Percentiles rank a stretch among this genome's conserved stretches.
phyloP scores from a whole-genome alignment of 2,329 filamentous ascomycete species.

The Cercospora sp. region DNA sequence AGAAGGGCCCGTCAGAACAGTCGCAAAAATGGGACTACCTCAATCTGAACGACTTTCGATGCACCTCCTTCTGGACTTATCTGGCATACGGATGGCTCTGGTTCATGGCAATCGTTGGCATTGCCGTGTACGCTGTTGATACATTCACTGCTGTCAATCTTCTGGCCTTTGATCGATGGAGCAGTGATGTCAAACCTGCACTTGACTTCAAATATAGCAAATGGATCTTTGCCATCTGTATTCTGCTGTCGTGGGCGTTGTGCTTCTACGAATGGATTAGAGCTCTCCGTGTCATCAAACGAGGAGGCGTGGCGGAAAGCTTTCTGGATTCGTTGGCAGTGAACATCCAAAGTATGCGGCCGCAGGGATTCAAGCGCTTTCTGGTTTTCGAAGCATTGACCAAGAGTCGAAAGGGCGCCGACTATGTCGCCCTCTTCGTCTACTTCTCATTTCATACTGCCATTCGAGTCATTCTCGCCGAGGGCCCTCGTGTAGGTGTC shows the following conservation, averaged over 20 bases:
- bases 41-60: slow-evolving; percentile 73
- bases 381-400: slow-evolving; percentile 90
- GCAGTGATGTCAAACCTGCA: slow-evolving; percentile 74
- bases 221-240: slow-evolving; percentile 93
- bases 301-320: slow-evolving; percentile 84
- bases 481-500: slow-evolving; percentile 86
- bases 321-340: slow-evolving; percentile 88
- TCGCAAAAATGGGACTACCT: slow-evolving; percentile 83
- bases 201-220: slow-evolving; percentile 78
- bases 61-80: slow-evolving; percentile 71
- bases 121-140: slow-evolving; percentile 85
- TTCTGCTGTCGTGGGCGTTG: slow-evolving; percentile 85
- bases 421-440: slow-evolving; percentile 87
- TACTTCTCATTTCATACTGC: slow-evolving; percentile 85
- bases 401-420: slow-evolving; percentile 84
- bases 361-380: slow-evolving; percentile 83
- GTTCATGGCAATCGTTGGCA: slow-evolving; percentile 73
- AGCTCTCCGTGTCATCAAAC: slow-evolving; percentile 75
- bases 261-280: slow-evolving; percentile 76
- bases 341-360: slow-evolving; percentile 77
- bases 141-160: slow-evolving; percentile 92
- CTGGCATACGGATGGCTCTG: slow-evolving; percentile 85
- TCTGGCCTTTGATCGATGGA: slow-evolving; percentile 85
- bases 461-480: slow-evolving; percentile 84
- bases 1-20: slow-evolving; percentile 44